Base-by-base conservation (phyloP, 2,329 filamentous ascomycete species). In the Penicillium sp. region DNA sequence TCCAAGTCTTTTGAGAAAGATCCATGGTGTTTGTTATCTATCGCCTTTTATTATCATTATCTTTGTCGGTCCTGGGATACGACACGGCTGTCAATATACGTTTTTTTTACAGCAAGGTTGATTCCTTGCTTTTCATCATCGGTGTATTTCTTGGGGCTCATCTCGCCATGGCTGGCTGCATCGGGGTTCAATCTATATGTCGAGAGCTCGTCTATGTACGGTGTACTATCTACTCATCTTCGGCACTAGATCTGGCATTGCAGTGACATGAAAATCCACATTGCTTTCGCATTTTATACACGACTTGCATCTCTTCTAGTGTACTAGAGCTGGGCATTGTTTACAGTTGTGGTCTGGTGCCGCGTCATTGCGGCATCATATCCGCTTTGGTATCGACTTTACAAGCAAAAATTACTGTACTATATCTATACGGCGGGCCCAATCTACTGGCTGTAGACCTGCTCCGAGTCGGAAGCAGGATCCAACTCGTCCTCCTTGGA, bases 401-500 rank as follows among this genome's bases (percentile, higher is more conserved):
- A 42, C n/a, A 47, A 40, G 2, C 43, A n/a, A 5, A 5, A n/a
- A 43, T 43, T n/a, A 39, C 10, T 32, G 34, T 49, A 44, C 49
- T 56, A 16, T 16, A 42, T 29, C 16, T 29, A 38, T 38, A 44
- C 42, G 40, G 49, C 44, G 43, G n/a, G 52, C 16, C 32, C 16
- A 34, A 5, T 18, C 49, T 61, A 65, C 56, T 65, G 63, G 29
- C 63, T 65, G 40, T 57, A 65, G 2, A 65, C 51, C 48, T 62
- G 60, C 49, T 65, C 63, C 31, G 49, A 54, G 39, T 64, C 65
- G 16, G 61, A 65, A 8, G 70, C 63, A 39, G 79, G 77, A 67
- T 91, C 88, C 59, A 87, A 80, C 68, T 91, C 87, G 57, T 88
- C 90, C 71, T 97, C 92, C 24, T 81, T 80, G 27, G 74, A 64